These are phyloP conservation scores for Aspergillus ruber DNA, from an alignment of 2,329 filamentous ascomycete species.

Conservation along the genomic window DNA sequence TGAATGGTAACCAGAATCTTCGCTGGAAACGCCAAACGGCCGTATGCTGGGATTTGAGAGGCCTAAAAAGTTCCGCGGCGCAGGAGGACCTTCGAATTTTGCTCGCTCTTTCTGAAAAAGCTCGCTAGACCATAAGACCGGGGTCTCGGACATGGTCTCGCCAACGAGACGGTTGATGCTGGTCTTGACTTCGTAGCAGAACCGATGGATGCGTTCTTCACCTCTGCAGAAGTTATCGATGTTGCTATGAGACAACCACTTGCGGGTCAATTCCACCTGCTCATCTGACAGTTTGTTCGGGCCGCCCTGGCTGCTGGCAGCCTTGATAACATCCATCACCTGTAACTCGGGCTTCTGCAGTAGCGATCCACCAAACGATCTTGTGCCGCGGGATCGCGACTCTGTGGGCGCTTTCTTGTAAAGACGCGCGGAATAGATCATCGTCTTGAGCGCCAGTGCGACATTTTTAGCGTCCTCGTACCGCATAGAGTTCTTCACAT, in stretches of 20 bases:
- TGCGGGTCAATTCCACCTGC: conserved; percentile 75
- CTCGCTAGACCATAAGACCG: conserved; percentile 87
- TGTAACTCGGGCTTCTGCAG: conserved; percentile 77
- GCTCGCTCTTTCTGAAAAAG: conserved; percentile 67
- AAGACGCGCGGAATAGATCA: conserved; percentile 55
- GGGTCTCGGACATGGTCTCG: conserved; percentile 74
- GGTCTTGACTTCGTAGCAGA: conserved; percentile 82
- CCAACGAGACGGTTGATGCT: conserved; percentile 81
- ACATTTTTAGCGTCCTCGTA: conserved; percentile 86
- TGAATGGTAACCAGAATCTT: conserved; percentile 30
- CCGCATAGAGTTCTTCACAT: conserved; percentile 80
- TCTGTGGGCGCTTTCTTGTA: conserved; percentile 23
- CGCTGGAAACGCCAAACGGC: conserved; percentile 39
- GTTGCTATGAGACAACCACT: conserved; percentile 73
- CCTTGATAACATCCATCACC: conserved; percentile 79
- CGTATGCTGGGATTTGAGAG: conserved; percentile 38
- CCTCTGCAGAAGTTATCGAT: conserved; percentile 93
- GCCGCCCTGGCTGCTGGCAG: conserved; percentile 74
- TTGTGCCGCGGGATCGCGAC: conserved; percentile 36
- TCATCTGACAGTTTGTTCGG: conserved; percentile 96
- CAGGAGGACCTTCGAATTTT: conserved; percentile 36
- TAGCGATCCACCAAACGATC: conserved; percentile 50
- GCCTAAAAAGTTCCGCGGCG: conserved; percentile 27
- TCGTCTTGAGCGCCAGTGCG: conserved; percentile 79
- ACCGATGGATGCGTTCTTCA: conserved; percentile 89